Evolutionary conservation across 2,329 filamentous ascomycete genomes (phyloP), one percentile per base, ranked within the genome.

Genomic region (Graphilbum ipis-grandicollis): DNA sequence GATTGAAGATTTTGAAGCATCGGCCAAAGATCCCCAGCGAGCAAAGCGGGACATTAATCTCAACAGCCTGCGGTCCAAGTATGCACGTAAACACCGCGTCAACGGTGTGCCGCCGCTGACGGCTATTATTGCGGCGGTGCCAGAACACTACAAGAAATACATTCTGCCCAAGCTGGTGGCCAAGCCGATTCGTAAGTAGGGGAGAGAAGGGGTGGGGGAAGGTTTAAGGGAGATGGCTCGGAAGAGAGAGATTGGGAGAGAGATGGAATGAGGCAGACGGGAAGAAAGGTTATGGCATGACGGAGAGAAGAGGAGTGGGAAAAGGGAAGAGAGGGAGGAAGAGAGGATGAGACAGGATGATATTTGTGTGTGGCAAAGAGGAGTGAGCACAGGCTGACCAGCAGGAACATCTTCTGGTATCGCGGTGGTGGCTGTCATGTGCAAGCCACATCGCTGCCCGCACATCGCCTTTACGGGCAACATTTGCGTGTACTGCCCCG

Each of bases 71-170:
- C 77, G 90, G 33, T 76, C 82, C 38, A 86, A 86, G 52, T 74
- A 93, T 43, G 73, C 90, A 33, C 93, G 90, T 62, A 96, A 94
- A 62, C 85, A 96, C 62, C 80, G 76, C 54, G 65, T 98, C 42
- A 79, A 75, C 55, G 84, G 75, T 43, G 82, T 93, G 47, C 90
- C 90, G 23, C 84, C 92, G 19, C 63, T 98, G 45, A 96, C 88
- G 9, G 88, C 90, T 41, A 98, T 98, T 52, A 96, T 98, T 52
- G 84, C 90, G 38, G 90, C 90, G 9, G 88, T 98, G 26, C 92
- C 92, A n/a, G 90, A 98, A 55, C 86, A 96, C 56, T 94, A 96
- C 63, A 98, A 96, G 66, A 98, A 96, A 62, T 96, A 96, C 51
- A 94, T 98, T 43, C 60, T 96, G 43, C 90, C 86, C 17, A 93